Evolutionary conservation across 2,329 filamentous ascomycete species (phyloP), one percentile per base, ranked within the genome.

Genomic region (Colletotrichum siamense): DNA sequence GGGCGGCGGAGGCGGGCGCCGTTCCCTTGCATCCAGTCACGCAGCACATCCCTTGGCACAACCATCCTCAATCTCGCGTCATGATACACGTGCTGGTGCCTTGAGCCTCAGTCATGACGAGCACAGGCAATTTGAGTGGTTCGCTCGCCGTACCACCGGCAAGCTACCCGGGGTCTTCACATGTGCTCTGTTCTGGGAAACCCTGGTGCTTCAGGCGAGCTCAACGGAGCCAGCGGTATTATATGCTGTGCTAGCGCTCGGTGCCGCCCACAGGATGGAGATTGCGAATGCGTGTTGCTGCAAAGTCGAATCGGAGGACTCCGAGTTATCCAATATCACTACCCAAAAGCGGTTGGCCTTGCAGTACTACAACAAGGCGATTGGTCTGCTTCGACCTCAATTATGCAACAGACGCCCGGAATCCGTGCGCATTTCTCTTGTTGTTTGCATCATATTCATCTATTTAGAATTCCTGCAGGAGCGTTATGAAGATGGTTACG

Each of bases 281-380:
- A 62, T 62, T 9, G 0, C 16, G 1, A 32, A 28, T 28, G 59
- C 9, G 13, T 44, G 39, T n/a, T 44, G 39, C 3, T 44, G 39
- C 39, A 44, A 44, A 44, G 18, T 44, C 39, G 59, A 34, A 8
- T 62, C 9, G 13, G 22, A 28, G 10, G 28, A 5, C 24, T 28
- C 24, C 3, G 39, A 44, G 0, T 10, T 44, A 44, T 3, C 39
- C 39, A 44, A 44, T 1, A 18, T 44, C 18, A 3, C 1, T 44
- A 44, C 39, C 1, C 59, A 22, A 3, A 28, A 62, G 4, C 59
- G 59, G 0, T 0, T 62, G 0, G 28, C 16, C 0, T 62, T 62
- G 59, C 22, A 62, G 59, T 28, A 62, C 3, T 62, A 62, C 16
- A 62, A 34, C 28, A 62, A 62, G 59, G 59, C 59, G 13, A 62